A percentile compares a stretch with the other conserved stretches of the same genome.
phyloP scores from a whole-genome alignment of 2,329 filamentous ascomycete genomes.

The Pseudogymnoascus sp. region DNA sequence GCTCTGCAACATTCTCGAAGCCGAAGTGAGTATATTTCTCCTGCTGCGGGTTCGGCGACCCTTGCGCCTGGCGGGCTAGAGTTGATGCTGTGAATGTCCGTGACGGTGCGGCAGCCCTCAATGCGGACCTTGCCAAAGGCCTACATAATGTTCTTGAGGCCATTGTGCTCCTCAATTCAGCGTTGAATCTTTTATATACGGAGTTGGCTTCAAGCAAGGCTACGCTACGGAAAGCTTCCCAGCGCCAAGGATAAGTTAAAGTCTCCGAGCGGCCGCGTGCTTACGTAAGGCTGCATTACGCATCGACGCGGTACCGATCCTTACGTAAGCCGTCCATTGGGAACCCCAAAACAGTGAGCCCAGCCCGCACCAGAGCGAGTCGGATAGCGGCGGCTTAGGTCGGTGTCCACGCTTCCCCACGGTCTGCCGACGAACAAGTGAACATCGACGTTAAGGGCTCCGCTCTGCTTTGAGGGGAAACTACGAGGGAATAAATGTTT shows the following conservation, averaged over 20 bases:
- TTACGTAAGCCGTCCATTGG: constrained; percentile 5
- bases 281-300: neutral
- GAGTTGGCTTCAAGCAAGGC: constrained; percentile 4
- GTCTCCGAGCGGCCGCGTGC: neutral
- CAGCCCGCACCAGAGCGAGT: neutral
- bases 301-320: neutral
- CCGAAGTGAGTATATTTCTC: constrained; percentile 29
- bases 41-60: constrained; percentile 14
- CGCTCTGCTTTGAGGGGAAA: constrained; percentile 8
- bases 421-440: constrained; percentile 1
- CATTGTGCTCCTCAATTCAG: constrained; percentile 17
- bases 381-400: constrained; percentile 6
- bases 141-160: constrained; percentile 18
- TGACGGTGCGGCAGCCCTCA: constrained; percentile 6
- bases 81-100: constrained; percentile 14
- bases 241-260: neutral
- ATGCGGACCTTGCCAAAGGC: constrained; percentile 16
- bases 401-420: constrained; percentile 6
- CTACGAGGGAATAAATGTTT: constrained; percentile 7
- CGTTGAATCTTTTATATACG: neutral
- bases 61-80: constrained; percentile 13
- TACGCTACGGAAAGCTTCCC: constrained; percentile 6
- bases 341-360: neutral
- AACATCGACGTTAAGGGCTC: constrained; percentile 5
- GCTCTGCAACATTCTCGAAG: constrained; percentile 27